Evolutionary conservation across 441 rosid species (phyloP), one percentile per base, ranked within the genome.

Genomic region (Iberis amara): DNA sequence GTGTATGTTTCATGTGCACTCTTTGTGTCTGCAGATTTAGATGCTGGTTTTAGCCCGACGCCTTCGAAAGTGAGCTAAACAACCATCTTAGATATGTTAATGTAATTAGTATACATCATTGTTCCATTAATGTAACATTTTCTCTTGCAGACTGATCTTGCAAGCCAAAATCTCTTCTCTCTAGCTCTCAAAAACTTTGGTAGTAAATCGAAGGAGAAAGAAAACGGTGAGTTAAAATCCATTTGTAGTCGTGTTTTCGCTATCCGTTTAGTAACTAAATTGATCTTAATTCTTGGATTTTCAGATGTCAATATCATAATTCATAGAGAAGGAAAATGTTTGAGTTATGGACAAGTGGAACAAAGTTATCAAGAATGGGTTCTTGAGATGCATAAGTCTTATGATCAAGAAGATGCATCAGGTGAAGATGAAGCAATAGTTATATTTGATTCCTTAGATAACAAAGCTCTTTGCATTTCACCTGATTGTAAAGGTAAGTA

Each of bases 11-110:
- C 31, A 23, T 46, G 41, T 24, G 0, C 10, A 42, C 11, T 42
- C 32, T 31, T 43, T 9, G 47, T 68, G 53, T 46, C 61, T 4
- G 73, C 79, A 85, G 94, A 88, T 13, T 73, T 80, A 49, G 96
- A 88, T 76, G 89, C 83, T 37, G 96, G 94, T 36, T 88, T 88
- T 63, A 76, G 43, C 67, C 91, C 96, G 12, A 77, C 80, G n/a
- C 77, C 79, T 11, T 75, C 82, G 10, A 88, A 87, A 76, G 96
- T 79, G 64, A 61, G 64, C 46, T 36, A 31, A 5, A 59, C 46
- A 18, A 23, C 15, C 26, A n/a, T 13, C 41, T 8, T 31, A 8
- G 30, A 30, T 18, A 15, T 13, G 7, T 10, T 10, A 13, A 33
- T 9, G 8, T 40, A 14, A 8, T 6, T 14, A 28, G 35, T 8